Evolutionary conservation across 768 basidiomycete genomes (phyloP), one percentile per base, ranked within the genome.

Genomic region (Hysterangium stoloniferum): DNA sequence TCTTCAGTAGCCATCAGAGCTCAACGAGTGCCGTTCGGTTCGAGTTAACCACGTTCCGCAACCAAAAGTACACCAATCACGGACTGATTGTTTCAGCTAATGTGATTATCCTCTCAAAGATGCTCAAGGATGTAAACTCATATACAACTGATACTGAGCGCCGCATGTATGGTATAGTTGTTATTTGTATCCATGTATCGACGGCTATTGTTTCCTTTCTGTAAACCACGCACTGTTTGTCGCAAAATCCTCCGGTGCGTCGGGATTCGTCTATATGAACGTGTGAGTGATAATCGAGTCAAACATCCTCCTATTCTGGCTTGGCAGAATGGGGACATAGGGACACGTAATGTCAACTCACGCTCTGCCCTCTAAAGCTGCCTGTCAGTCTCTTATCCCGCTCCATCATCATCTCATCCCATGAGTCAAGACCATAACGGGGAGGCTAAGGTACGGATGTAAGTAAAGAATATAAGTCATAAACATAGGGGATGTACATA

Each of bases 371-470:
- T 57, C 95, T 78, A 59, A 69, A 60, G 62, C 87, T 86, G 11
- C 95, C 95, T 2, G 93, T 96, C 61, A 98, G 66, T 56, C 87
- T 75, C 61, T 77, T 74, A 70, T 98, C 95, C 50, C 95, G 75
- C 61, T 82, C 79, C 84, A 97, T 91, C 91, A 98, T 90, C 86
- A 88, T 89, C 47, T 86, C 77, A 55, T 98, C 95, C 92, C 91
- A 98, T 19, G 76, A 67, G 61, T 97, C 95, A 29, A 95, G 62
- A 46, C 80, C 76, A 61, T 93, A 94, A 43, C 95, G 79, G 28
- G 86, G 77, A 48, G 86, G 83, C 92, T 95, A 54, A 6, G 25
- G n/a, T 33, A 56, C 17, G 13, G 24, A 24, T 19, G 27, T 22
- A 49, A 24, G 24, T 13, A 13, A 43, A 29, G 19, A 44, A 53